Evolutionary conservation across 106 monocot genomes (phyloP), one percentile per base, ranked within the genome.

Genomic region (Acorus gramineus): DNA sequence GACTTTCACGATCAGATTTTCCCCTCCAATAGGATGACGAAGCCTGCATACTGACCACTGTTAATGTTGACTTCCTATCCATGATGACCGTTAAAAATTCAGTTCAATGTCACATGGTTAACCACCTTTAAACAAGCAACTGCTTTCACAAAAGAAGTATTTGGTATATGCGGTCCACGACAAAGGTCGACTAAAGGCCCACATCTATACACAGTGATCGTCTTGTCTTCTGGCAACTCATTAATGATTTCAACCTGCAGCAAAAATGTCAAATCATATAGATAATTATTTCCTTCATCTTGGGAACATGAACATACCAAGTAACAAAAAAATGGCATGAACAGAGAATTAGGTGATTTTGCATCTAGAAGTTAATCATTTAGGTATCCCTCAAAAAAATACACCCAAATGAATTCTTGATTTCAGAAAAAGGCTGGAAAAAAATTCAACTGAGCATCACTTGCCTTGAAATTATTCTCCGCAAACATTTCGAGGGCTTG

Each of bases 21-120:
- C 98, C 98, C 68, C 98, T 81, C 98, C 98, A 98, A 77, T 98
- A 98, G 2, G 98, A 98, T 58, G 98, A 92, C 58, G 98, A 98
- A n/a, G 98, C 92, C 96, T 98, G 44, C 55, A 66, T 3, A 48
- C 46, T 44, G 11, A n/a, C 28, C 28, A 28, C 1, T 28, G 28
- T 28, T 28, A 28, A 28, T 28, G 28, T 28, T 28, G 28, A 28
- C 28, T 28, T 28, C 28, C 28, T 28, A 28, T 28, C 28, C 28
- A 28, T 28, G 28, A 28, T 28, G 28, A 28, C 28, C 28, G 28
- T 28, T 28, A 28, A 28, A 28, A 28, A 28, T 28, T 28, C 28
- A 28, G 28, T 28, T 28, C 28, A 28, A 28, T 28, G 28, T 28
- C 28, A 28, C 28, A 1, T 28, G 28, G 28, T 28, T 28, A 28